Conservation (phyloP, 1,139 yeast species). For the Suhomyces terraborum region DNA sequence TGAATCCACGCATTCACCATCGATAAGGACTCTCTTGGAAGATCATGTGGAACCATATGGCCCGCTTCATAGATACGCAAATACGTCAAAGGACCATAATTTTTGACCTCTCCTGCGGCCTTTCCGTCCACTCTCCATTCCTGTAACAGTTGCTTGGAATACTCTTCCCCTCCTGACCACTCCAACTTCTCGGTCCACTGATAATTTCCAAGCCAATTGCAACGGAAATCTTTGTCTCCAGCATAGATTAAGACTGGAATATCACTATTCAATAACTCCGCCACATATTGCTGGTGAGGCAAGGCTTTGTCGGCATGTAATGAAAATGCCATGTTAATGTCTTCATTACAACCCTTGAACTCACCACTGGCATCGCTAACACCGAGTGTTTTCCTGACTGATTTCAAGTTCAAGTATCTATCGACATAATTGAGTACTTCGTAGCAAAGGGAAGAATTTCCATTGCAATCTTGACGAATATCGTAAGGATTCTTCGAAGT, state of each 20-base stretch:
- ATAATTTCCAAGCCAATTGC: conserved; percentile 25
- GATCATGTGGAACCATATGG: conserved; percentile 52
- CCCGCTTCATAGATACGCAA: conserved; percentile 64
- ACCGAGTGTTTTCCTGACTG: conserved; percentile 16
- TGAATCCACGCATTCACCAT: conserved; percentile 11
- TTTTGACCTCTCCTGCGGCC: conserved; percentile 58
- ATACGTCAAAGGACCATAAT: conserved; percentile 53
- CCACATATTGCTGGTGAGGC: conserved; percentile 15
- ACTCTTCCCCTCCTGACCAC: conserved; percentile 25
- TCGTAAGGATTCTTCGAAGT: conserved; percentile 18
- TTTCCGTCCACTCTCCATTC: conserved; percentile 47
- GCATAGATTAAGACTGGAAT: conserved; percentile 21
- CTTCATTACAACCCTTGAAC: conserved; percentile 5
- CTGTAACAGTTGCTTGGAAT: conserved; percentile 26
- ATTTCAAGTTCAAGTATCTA: conserved; percentile 14
- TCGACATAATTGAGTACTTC: conserved; percentile 12
- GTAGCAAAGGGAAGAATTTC: conserved; percentile 14
- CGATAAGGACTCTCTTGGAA: conserved; percentile 8
- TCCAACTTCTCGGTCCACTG: conserved; percentile 21
- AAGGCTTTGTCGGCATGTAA: conserved; percentile 12
- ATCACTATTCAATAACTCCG: conserved; percentile 15
- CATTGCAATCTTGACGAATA: conserved; percentile 15
- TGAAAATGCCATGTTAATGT: conserved; percentile 1
- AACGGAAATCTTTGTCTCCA: conserved; percentile 23
- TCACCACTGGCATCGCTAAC: conserved; percentile 10